A percentile compares a stretch with the other conserved stretches of the same genome.
phyloP scores from a whole-genome alignment of 345 rosid genomes.

The Chamaenerion angustifolium region DNA sequence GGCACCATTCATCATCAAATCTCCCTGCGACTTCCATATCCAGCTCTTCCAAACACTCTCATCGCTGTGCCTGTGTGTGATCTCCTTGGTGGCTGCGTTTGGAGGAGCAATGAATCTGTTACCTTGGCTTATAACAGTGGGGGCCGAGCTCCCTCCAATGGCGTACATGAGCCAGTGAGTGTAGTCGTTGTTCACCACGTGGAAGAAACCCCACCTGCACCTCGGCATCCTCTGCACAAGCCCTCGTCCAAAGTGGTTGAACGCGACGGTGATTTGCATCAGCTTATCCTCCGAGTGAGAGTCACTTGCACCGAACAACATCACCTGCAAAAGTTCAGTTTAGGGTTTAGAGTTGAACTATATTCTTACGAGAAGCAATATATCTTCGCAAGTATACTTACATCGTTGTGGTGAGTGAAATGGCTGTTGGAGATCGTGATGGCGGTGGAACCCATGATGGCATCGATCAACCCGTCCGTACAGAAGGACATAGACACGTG shows the following conservation, averaged over 20 bases:
- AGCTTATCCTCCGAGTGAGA: constrained; percentile 12
- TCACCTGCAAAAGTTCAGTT: no score
- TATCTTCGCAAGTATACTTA: no score
- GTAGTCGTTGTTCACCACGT: constrained; percentile 54
- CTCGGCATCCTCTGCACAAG: constrained; percentile 52
- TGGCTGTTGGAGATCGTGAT: constrained; percentile 33
- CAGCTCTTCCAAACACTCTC: constrained; percentile 35
- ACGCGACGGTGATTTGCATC: constrained; percentile 46
- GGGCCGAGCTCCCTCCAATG: constrained; percentile 37
- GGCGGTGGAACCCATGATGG: constrained; percentile 23
- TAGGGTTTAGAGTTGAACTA: no score
- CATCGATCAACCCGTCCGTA: constrained; percentile 33
- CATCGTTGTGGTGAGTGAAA: constrained; percentile 23
- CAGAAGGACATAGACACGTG: constrained; percentile 27
- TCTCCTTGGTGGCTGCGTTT: constrained; percentile 26
- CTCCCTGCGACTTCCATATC: constrained; percentile 66
- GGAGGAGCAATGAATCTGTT: constrained; percentile 43
- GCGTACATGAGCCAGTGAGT: constrained; percentile 53
- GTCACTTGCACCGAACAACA: constrained; percentile 39
- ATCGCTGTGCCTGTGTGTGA: constrained; percentile 17
- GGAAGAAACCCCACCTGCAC: constrained; percentile 32
- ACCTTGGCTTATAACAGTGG: constrained; percentile 43
- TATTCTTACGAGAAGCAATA: no score
- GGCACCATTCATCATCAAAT: constrained; percentile 53
- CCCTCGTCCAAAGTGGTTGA: constrained; percentile 41